Evolutionary conservation across 768 basidiomycete genomes (phyloP).

Genomic region (Mycena sanguinolenta): DNA sequence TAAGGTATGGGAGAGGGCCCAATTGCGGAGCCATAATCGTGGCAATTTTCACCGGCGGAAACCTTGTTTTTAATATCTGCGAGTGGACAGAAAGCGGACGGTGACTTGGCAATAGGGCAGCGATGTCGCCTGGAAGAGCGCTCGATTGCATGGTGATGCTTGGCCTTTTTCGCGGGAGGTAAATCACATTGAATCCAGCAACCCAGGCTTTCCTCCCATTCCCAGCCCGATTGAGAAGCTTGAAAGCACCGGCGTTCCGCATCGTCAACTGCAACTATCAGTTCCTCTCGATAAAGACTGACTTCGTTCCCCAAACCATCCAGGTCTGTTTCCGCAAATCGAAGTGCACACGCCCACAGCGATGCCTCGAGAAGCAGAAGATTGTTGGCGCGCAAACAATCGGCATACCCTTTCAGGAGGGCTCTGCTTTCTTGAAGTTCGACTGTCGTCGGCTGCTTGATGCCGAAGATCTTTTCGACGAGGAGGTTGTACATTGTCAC

Average conservation of each 20-base stretch:
- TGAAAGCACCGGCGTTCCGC: slow-evolving; percentile 65
- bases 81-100: background rate
- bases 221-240: slow-evolving; percentile 48
- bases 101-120: background rate
- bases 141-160: background rate
- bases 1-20: slow-evolving; percentile 29
- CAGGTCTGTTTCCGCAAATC: slow-evolving; percentile 53
- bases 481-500: slow-evolving; percentile 47
- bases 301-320: slow-evolving; percentile 37
- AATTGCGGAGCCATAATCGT: slow-evolving; percentile 27
- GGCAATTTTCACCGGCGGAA: no score
- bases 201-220: slow-evolving; percentile 62
- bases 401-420: slow-evolving; percentile 42
- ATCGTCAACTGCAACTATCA: slow-evolving; percentile 63
- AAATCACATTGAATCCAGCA: slow-evolving; percentile 53
- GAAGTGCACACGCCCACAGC: slow-evolving; percentile 65
- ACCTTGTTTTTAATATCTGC: background rate
- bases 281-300: slow-evolving; percentile 50
- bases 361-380: slow-evolving; percentile 62
- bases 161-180: slow-evolving; percentile 21
- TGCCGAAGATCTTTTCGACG: slow-evolving; percentile 38
- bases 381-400: slow-evolving; percentile 47
- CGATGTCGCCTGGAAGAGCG: background rate
- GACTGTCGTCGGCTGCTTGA: slow-evolving; percentile 17
- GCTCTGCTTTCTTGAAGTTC: slow-evolving; percentile 25